These are phyloP conservation scores for Brettanomyces sp. DNA, from an alignment of 805 yeast genomes.

Conservation along the genomic window DNA sequence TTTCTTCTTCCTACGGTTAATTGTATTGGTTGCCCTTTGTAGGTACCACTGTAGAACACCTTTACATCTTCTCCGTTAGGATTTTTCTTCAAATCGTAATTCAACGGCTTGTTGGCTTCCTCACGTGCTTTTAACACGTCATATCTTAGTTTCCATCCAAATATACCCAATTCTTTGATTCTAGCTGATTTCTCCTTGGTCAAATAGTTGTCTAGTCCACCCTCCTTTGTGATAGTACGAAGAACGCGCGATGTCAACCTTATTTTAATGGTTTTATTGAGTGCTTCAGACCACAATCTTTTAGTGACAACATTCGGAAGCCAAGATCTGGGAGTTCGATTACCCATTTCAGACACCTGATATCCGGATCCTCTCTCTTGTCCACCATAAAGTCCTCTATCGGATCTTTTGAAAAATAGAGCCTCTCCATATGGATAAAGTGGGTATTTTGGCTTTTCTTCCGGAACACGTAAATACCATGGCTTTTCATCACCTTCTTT, in stretches of 20 bases:
- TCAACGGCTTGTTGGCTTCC: constrained; percentile 30
- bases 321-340: constrained; percentile 67
- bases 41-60: constrained; percentile 40
- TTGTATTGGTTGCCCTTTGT: constrained; percentile 34
- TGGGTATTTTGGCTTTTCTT: constrained; percentile 38
- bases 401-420: constrained; percentile 68
- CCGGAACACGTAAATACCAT: constrained; percentile 30
- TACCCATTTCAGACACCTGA: constrained; percentile 64
- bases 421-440: constrained; percentile 77
- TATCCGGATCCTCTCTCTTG: constrained; percentile 70
- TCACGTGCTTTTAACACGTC: constrained; percentile 45
- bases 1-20: constrained; percentile 58
- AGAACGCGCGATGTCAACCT: constrained; percentile 73
- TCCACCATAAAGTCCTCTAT: constrained; percentile 88
- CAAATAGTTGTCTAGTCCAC: constrained; percentile 87
- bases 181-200: constrained; percentile 83
- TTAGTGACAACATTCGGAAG: constrained; percentile 72
- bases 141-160: constrained; percentile 86
- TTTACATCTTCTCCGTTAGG: constrained; percentile 23
- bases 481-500: constrained; percentile 49
- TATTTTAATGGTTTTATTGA: constrained; percentile 46
- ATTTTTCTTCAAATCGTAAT: constrained; percentile 21
- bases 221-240: constrained; percentile 83
- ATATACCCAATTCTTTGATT: constrained; percentile 83
- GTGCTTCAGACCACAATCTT: constrained; percentile 75